Evolutionary conservation across 768 basidiomycete genomes (phyloP), one percentile per base, ranked within the genome.

Genomic region (Plicaturopsis crispa): DNA sequence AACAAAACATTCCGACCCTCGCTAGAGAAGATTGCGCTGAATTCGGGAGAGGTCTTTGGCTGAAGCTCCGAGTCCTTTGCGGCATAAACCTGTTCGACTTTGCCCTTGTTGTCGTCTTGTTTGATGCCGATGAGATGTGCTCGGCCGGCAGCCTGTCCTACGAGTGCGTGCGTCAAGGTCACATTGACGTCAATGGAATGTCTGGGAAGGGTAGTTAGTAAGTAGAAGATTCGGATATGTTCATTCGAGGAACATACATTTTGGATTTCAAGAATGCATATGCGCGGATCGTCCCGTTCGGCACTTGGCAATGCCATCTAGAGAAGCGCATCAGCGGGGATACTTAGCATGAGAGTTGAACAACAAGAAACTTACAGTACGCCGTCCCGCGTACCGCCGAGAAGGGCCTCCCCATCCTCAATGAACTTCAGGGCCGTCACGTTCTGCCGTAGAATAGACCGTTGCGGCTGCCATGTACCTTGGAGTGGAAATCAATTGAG

Each of bases 341-440:
- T 28, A 28, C 26, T n/a, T n/a, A 28, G 10, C 17, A 28, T 3
- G 7, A 3, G 16, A 26, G 28, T 18, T 7, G 14, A 14, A 28
- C 14, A 8, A 28, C 26, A 22, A 20, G n/a, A 24, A 7, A 47
- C 77, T 40, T 55, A 83, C 81, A 84, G 48, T 14, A 78, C 75
- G 8, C 82, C 82, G 47, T 84, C 81, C 38, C 67, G 69, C 20
- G 83, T 83, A 2, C 80, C 83, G 1, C 83, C 81, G 17, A 84
- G 59, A 32, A 84, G 58, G 34, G 74, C 78, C 24, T 66, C 65
- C 1, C 82, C 83, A 22, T 74, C 74, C 17, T 78, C 70, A 6
- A 81, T 64, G 49, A 84, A 83, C 47, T 64, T 67, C 41, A 84
- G 67, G 3, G 72, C 67, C 6, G 78, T 78, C 33, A 83, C 77